Percentiles rank a stretch among this genome's conserved stretches.
These are phyloP conservation scores for Xylariaceae sp. DNA, from an alignment of 2,329 filamentous ascomycete species.

Conservation along the genomic window DNA sequence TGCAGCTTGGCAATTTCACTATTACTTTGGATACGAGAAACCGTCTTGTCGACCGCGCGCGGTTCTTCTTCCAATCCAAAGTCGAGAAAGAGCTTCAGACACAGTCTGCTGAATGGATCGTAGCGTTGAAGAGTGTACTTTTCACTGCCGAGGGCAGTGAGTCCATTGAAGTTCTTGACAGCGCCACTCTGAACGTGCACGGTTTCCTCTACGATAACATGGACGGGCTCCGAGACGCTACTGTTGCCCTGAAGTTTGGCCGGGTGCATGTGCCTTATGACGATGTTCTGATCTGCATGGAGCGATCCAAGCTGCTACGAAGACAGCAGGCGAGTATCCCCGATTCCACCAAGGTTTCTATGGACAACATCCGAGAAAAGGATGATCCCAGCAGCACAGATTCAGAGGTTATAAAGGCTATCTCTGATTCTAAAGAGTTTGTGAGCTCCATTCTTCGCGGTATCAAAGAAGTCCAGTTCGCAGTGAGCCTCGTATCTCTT, in stretches of 20 bases:
- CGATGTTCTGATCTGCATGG: constrained; percentile 63
- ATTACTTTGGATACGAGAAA: constrained; percentile 84
- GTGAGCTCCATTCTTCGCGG: constrained; percentile 83
- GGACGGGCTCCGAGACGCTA: constrained; percentile 83
- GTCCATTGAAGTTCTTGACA: constrained; percentile 81
- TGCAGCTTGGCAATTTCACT: constrained; percentile 80
- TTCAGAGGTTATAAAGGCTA: constrained; percentile 69
- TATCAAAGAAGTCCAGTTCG: constrained; percentile 94
- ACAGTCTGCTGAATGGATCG: constrained; percentile 88
- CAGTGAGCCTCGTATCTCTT: constrained; percentile 82
- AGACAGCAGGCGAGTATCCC: constrained; percentile 33
- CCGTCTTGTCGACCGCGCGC: constrained; percentile 85
- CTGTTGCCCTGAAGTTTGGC: constrained; percentile 84
- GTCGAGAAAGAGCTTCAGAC: constrained; percentile 54
- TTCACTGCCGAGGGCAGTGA: constrained; percentile 83
- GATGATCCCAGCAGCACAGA: constrained; percentile 60
- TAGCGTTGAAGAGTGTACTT: constrained; percentile 76
- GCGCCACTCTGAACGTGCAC: constrained; percentile 82
- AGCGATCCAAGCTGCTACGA: constrained; percentile 48
- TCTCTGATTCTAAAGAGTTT: constrained; percentile 91
- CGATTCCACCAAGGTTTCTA: constrained; percentile 55
- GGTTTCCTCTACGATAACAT: constrained; percentile 80
- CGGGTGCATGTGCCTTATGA: constrained; percentile 87
- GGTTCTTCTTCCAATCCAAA: constrained; percentile 78
- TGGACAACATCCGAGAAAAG: constrained; percentile 67